Percentiles rank a stretch among this genome's conserved stretches.
phyloP scores from a whole-genome alignment of 495 filamentous ascomycete species.

The Aspergillus cavernicola region DNA sequence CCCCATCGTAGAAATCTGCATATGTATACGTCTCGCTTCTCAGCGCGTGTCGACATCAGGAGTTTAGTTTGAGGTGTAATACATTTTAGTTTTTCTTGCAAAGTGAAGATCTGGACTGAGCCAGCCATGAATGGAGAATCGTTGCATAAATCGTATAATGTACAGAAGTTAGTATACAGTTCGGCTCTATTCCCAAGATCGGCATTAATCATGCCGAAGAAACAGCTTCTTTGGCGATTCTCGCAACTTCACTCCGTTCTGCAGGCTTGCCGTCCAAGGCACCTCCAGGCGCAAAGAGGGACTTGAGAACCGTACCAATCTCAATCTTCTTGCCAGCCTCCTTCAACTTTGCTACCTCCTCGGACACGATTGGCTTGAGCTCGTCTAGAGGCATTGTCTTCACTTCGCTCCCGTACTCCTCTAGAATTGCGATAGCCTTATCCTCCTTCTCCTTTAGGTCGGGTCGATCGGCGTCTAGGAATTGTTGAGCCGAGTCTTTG shows the following conservation, averaged over 20 bases:
- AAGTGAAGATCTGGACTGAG: too few species aligned
- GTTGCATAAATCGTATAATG: constrained; percentile 6
- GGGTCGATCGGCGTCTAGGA: constrained; percentile 43
- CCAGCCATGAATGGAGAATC: neutral
- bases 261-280: constrained; percentile 52
- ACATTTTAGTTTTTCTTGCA: too few species aligned
- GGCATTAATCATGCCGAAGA: constrained; percentile 12
- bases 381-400: constrained; percentile 48
- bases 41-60: too few species aligned
- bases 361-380: constrained; percentile 41
- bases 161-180: constrained; percentile 20
- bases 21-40: too few species aligned
- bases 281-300: constrained; percentile 44
- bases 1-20: too few species aligned
- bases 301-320: constrained; percentile 45
- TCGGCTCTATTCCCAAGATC: neutral
- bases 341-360: constrained; percentile 42
- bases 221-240: constrained; percentile 41
- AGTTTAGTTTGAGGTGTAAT: too few species aligned
- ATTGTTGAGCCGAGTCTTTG: constrained; percentile 50
- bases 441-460: constrained; percentile 60
- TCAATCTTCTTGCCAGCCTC: constrained; percentile 39
- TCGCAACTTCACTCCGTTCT: constrained; percentile 46
- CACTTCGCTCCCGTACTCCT: constrained; percentile 55
- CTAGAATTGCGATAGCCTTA: constrained; percentile 49